Conservation (phyloP, 192 early-diverging fungal genomes). For the Rhizophagus sp. region DNA sequence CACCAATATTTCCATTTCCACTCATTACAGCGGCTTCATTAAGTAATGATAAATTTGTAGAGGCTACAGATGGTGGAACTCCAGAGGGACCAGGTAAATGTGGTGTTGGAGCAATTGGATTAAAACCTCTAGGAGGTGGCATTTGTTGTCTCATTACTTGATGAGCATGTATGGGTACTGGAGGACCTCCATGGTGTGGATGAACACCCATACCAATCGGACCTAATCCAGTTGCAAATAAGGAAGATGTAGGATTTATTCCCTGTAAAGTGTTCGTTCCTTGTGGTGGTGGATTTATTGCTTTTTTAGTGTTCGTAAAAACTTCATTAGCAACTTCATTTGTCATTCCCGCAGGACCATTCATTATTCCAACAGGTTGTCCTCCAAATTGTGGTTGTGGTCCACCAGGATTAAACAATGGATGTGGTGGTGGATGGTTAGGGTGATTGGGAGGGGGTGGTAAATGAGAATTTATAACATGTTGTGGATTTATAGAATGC, state of each 20-base stretch:
- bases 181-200: slow-evolving; percentile 27
- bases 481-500: not conserved
- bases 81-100: slow-evolving; percentile 25
- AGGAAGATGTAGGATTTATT: slow-evolving; percentile 27
- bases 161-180: slow-evolving; percentile 27
- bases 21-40: slow-evolving; percentile 26
- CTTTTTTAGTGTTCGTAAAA: slow-evolving; percentile 32
- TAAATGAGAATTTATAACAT: not conserved
- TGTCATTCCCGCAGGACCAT: slow-evolving; percentile 14
- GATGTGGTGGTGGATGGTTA: slow-evolving; percentile 5
- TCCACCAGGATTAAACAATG: slow-evolving; percentile 8
- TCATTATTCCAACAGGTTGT: slow-evolving; percentile 9
- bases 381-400: slow-evolving; percentile 23
- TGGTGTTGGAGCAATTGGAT: slow-evolving; percentile 17
- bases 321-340: slow-evolving; percentile 28
- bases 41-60: slow-evolving; percentile 25
- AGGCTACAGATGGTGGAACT: slow-evolving; percentile 21
- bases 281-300: slow-evolving; percentile 25
- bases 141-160: slow-evolving; percentile 25
- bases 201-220: slow-evolving; percentile 22
- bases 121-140: slow-evolving; percentile 26
- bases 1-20: slow-evolving; percentile 10
- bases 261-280: slow-evolving; percentile 31
- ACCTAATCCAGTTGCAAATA: slow-evolving; percentile 23
- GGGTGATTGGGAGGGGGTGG: not conserved